Base-by-base conservation (phyloP, 208 protist genomes). In the Acanthamoeba healyi region DNA sequence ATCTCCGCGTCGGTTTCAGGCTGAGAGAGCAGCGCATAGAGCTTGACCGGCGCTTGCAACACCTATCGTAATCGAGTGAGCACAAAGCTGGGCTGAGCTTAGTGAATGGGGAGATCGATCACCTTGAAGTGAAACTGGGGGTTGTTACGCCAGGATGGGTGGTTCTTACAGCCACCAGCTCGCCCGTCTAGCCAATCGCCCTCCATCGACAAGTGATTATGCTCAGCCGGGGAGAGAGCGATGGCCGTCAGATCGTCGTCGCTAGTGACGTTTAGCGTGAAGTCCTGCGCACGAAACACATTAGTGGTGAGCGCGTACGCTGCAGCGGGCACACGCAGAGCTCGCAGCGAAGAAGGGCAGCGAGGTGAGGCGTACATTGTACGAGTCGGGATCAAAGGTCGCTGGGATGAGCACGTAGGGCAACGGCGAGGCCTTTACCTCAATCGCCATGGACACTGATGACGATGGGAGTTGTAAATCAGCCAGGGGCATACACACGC, bases 161-260 rank as follows among this genome's bases (percentile, higher is more conserved):
- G 42, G 84, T 90, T 90, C 84, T 90, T 90, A 32, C 84, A 90
- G 29, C 84, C 84, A 17, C 84, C 84, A 26, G 51, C 84, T 26
- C 56, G 67, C 9, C n/a, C 34, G 17, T 42, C 51, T 9, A 10
- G 29, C 84, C 84, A 61, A 34, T 40, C 84, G 34, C 51, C 84
- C n/a, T 40, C 38, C 49, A 67, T 36, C 24, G 36, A 42, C 14
- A 90, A 51, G 26, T 90, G 84, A 24, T 72, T 44, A 38, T 32
- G 15, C 19, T 67, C 61, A 15, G 42, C 42, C 29, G 51, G 51
- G 12, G 42, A 70, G 54, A 61, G 24, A 6, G 56, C 61, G 54
- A 90, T 90, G 29, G 34, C 84, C 38, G 56, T 40, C 26, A 70
- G 51, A 32, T 90, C 84, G 84, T 32, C 38, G 29, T 46, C n/a